These are phyloP conservation scores for Lachnellula hyalina DNA, from an alignment of 2,329 filamentous ascomycete genomes.

Conservation along the genomic window DNA sequence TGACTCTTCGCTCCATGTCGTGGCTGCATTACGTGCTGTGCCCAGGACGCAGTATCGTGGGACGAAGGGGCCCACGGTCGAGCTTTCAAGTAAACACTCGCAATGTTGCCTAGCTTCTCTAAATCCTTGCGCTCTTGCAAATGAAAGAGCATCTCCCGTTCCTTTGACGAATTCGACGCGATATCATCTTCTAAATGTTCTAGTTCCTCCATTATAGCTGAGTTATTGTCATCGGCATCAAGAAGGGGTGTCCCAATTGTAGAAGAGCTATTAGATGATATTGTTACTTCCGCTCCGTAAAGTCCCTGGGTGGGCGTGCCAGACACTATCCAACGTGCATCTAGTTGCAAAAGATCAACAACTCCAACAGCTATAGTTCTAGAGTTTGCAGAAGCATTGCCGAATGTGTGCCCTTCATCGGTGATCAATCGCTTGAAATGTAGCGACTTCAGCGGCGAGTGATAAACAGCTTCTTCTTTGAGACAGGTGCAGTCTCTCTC, in stretches of 20 bases:
- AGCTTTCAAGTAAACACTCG: constrained; percentile 67
- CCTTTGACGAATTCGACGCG: constrained; percentile 34
- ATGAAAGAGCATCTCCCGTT: constrained; percentile 11
- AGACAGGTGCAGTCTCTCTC: constrained; percentile 41
- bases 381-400: constrained; percentile 51
- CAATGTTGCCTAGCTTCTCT: constrained; percentile 59
- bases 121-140: constrained; percentile 58
- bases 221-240: neutral
- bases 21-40: constrained; percentile 61
- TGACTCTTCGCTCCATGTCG: constrained; percentile 45
- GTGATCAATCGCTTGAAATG: constrained; percentile 88
- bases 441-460: constrained; percentile 61
- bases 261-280: constrained; percentile 7
- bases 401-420: constrained; percentile 85
- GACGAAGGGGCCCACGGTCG: constrained; percentile 70
- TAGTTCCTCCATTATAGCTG: neutral
- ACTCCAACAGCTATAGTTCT: constrained; percentile 51
- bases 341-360: constrained; percentile 52
- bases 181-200: constrained; percentile 13
- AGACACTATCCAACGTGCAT: constrained; percentile 82
- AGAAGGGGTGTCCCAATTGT: neutral
- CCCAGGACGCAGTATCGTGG: constrained; percentile 60
- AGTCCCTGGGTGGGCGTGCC: constrained; percentile 84
- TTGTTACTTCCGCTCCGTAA: constrained; percentile 60
- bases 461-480: constrained; percentile 35